These are phyloP conservation scores for Xylaria acuta DNA, from an alignment of 495 filamentous ascomycete species.

Conservation along the genomic window DNA sequence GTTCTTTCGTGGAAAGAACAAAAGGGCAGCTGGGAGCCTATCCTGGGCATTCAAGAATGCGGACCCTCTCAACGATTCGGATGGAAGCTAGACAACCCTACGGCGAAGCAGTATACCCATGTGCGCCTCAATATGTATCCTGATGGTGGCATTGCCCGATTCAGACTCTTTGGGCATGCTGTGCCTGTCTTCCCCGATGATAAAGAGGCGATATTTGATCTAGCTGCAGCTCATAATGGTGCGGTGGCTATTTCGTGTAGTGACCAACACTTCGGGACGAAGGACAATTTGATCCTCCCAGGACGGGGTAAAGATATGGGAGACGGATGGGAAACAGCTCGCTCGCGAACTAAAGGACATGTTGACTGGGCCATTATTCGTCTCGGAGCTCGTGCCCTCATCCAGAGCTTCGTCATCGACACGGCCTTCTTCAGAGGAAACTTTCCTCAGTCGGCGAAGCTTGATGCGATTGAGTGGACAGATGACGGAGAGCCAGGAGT, in stretches of 20 bases:
- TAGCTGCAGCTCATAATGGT: conserved; percentile 82
- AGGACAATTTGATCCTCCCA: conserved; percentile 82
- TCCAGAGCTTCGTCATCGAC: conserved; percentile 79
- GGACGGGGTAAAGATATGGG: conserved; percentile 91
- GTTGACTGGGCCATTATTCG: conserved; percentile 85
- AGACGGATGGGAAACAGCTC: conserved; percentile 92
- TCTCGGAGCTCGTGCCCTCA: conserved; percentile 73
- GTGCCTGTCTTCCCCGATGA: conserved; percentile 73
- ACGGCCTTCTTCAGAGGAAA: conserved; percentile 92
- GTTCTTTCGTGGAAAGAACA: conserved; percentile 64
- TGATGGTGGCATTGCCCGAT: conserved; percentile 90
- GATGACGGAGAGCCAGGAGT: conserved; percentile 60
- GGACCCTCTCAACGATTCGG: conserved; percentile 78
- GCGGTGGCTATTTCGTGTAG: conserved; percentile 77
- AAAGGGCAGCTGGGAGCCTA: conserved; percentile 70
- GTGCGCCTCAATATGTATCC: conserved; percentile 89
- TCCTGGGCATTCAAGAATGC: conserved; percentile 72
- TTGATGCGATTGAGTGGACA: conserved; percentile 67
- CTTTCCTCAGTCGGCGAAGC: conserved; percentile 77
- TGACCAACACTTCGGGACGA: conserved; percentile 86
- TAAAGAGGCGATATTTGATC: conserved; percentile 71
- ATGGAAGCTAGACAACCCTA: conserved; percentile 71
- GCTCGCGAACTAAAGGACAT: conserved; percentile 77
- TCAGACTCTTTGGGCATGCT: conserved; percentile 80
- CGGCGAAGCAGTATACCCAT: conserved; percentile 77